Evolutionary conservation across 2,329 filamentous ascomycete genomes (phyloP).

Genomic region (Fusarium palustre): DNA sequence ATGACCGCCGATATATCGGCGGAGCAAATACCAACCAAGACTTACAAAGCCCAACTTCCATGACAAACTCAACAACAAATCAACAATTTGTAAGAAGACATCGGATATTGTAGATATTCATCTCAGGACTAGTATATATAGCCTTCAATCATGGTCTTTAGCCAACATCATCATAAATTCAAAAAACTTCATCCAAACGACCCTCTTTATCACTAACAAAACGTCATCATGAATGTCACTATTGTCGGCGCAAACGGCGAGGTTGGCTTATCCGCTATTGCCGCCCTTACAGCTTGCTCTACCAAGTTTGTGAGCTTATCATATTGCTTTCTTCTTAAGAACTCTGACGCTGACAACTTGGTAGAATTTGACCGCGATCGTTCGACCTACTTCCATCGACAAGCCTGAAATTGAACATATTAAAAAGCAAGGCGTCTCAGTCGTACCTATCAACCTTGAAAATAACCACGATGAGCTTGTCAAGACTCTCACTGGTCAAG

Average conservation of each 20-base stretch:
- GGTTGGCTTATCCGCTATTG: slow-evolving; percentile 26
- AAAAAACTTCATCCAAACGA: background rate
- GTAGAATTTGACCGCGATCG: slow-evolving; percentile 30
- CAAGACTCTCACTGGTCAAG: slow-evolving; percentile 19
- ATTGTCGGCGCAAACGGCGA: slow-evolving; percentile 38
- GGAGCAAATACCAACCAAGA: slow-evolving; percentile 4
- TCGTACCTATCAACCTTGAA: slow-evolving; percentile 17
- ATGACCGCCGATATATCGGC: slow-evolving; percentile 20
- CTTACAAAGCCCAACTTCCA: slow-evolving; percentile 27
- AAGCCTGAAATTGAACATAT: slow-evolving; percentile 24
- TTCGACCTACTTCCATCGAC: slow-evolving; percentile 29
- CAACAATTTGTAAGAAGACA: slow-evolving; percentile 10
- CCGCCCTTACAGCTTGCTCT: slow-evolving; percentile 19
- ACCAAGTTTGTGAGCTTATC: slow-evolving; percentile 24
- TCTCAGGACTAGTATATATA: slow-evolving; percentile 1
- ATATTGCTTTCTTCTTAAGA: background rate
- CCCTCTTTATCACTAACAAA: background rate
- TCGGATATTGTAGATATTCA: background rate
- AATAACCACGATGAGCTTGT: slow-evolving; percentile 24
- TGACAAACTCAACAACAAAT: background rate
- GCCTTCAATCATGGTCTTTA: background rate
- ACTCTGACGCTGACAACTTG: background rate
- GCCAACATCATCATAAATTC: background rate
- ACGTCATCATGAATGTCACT: slow-evolving; percentile 29
- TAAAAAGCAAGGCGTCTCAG: slow-evolving; percentile 19